Base-by-base conservation (phyloP, 495 filamentous ascomycete species). In the Rhizodiscina lignyota region DNA sequence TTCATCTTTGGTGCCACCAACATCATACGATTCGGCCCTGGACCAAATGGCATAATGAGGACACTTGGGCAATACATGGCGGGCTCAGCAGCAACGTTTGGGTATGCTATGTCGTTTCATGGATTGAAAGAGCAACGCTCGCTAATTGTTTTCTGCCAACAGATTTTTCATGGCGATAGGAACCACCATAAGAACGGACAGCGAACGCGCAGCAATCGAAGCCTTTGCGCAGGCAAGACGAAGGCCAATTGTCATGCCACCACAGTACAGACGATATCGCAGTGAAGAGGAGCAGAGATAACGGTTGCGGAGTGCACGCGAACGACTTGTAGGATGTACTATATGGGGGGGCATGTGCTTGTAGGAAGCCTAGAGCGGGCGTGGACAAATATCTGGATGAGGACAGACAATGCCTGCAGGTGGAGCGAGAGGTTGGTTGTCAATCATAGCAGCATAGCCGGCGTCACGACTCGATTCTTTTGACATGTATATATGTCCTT, bases 161-260 rank as follows among this genome's bases (percentile, higher is more conserved):
- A 97, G 89, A 16, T 93, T 94, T 58, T 97, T 97, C 68, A 97
- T 97, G 89, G 86, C 80, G 24, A 94, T 97, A 49, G 89, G 89
- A 41, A 92, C 81, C 44, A 84, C 87, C 15, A 94, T 97, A 48
- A 78, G 89, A 51, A 79, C 84, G 13, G 86, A 94, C 45, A 70
- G 70, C 34, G 77, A 76, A 0, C 69, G 72, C 4, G 64, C 72
- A 24, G 54, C 67, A 4, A 62, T 63, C 22, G 72, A 80, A 51
- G 68, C 70, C 4, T 82, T 74, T 48, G 55, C 64, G 22, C 62
- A 61, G 47, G 66, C 72, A 12, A 63, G 70, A 49, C 57, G 70
- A 43, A 56, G 65, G 21, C 73, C 77, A 11, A 62, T 78, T 20
- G 66, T 83, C 40, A 64, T 79, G 62, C 63, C 71, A 20, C 50